Evolutionary conservation across 441 rosid species (phyloP).

Genomic region (Adansonia rubrostipa): DNA sequence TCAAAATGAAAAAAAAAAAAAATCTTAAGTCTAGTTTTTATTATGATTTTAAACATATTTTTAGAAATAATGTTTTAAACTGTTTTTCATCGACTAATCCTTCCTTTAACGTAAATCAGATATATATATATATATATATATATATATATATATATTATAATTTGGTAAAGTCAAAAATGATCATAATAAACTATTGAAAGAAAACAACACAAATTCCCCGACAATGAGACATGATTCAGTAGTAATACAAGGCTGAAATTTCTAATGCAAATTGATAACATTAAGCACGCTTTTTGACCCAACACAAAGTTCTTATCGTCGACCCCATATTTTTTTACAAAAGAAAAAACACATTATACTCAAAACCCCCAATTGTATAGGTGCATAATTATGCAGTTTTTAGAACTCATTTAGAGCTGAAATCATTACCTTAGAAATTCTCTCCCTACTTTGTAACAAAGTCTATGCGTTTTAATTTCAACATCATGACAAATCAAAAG

Average conservation of each 20-base stretch:
- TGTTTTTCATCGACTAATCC: not conserved
- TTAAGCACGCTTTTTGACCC: slow-evolving; percentile 17
- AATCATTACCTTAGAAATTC: slow-evolving; percentile 25
- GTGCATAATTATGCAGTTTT: not conserved
- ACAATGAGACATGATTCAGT: not conserved
- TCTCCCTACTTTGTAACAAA: slow-evolving; percentile 15
- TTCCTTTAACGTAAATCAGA: not conserved
- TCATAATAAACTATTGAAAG: slow-evolving; percentile 5
- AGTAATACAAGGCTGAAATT: not conserved
- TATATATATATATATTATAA: no score
- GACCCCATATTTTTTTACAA: slow-evolving; percentile 1
- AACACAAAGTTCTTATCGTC: not conserved
- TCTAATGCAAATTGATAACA: not conserved
- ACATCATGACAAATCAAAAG: slow-evolving; percentile 20
- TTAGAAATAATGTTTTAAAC: no score
- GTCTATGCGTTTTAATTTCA: not conserved
- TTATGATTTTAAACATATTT: no score
- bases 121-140: no score
- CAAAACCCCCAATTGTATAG: not conserved
- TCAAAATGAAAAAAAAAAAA: no score
- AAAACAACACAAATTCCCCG: not conserved
- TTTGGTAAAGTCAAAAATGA: not conserved
- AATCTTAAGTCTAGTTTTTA: no score
- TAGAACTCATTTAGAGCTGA: slow-evolving; percentile 18
- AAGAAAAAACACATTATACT: not conserved